Evolutionary conservation across 164 flowering plant genomes (phyloP).

Genomic region (Santalum album): DNA sequence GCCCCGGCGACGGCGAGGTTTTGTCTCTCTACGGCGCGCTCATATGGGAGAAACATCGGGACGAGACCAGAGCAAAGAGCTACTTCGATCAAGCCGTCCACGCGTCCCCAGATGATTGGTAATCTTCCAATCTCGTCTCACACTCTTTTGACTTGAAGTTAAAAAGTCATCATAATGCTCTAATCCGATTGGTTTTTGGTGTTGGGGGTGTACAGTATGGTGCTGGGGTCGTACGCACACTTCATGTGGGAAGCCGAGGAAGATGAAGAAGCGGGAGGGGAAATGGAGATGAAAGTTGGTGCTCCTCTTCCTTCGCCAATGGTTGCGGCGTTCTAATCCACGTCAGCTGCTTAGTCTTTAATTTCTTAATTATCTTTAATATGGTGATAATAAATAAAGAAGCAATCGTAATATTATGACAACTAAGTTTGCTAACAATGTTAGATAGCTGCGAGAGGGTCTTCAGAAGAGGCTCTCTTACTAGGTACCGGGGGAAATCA

Average conservation of each 20-base stretch:
- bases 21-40: constrained; percentile 57
- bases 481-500: too few species aligned
- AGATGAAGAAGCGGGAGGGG: constrained; percentile 28
- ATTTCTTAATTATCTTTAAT: too few species aligned
- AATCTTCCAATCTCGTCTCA: not conserved
- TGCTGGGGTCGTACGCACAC: constrained; percentile 47
- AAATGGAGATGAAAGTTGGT: not conserved
- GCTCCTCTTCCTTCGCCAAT: not conserved
- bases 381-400: too few species aligned
- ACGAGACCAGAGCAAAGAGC: constrained; percentile 42
- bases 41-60: constrained; percentile 64
- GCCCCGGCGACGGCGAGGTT: constrained; percentile 67
- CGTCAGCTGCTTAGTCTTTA: too few species aligned
- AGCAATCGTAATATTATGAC: too few species aligned
- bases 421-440: too few species aligned
- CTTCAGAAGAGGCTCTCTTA: too few species aligned
- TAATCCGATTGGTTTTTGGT: not conserved
- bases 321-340: not conserved
- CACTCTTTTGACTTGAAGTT: not conserved
- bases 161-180: not conserved
- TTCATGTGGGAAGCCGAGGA: constrained; percentile 58
- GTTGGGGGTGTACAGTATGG: constrained; percentile 25
- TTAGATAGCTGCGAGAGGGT: too few species aligned
- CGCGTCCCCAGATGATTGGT: constrained; percentile 73
- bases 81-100: constrained; percentile 62